A percentile compares a stretch with the other conserved stretches of the same genome.
Conservation (phyloP, 352 stramenopile genomes). For the Poterioochromonas sp. region DNA sequence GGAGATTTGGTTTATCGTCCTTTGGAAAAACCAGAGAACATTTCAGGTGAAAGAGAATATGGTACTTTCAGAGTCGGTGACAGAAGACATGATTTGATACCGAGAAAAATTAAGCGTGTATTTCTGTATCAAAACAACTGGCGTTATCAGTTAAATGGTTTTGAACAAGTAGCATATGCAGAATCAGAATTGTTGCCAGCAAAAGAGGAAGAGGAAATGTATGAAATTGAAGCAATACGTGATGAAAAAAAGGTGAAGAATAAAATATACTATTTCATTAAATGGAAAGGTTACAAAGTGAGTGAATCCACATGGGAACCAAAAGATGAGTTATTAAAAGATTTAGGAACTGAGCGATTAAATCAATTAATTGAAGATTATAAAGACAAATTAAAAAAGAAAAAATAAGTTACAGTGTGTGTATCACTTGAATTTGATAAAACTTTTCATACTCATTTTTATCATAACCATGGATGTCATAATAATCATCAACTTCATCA, state of each 20-base stretch:
- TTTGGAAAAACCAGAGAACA: constrained; percentile 3
- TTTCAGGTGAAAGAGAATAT: constrained; percentile 1
- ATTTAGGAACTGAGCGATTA: not conserved
- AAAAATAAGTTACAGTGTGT: too few species aligned
- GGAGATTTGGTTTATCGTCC: not conserved
- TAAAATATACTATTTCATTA: constrained; percentile 10
- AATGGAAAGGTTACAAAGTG: constrained; percentile 6
- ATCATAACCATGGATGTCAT: not conserved
- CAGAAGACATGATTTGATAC: not conserved
- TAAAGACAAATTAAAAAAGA: too few species aligned
- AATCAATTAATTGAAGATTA: not conserved
- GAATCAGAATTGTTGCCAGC: constrained; percentile 1
- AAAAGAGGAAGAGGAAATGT: constrained; percentile 21
- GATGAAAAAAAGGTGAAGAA: not conserved
- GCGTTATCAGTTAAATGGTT: constrained; percentile 24
- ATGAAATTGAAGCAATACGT: constrained; percentile 1
- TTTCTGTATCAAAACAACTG: not conserved
- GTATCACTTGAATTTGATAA: not conserved
- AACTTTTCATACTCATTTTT: not conserved
- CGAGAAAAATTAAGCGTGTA: not conserved
- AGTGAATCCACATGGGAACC: constrained; percentile 17
- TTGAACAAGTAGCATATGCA: not conserved
- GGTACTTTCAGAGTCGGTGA: constrained; percentile 1
- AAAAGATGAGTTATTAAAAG: constrained; percentile 1
- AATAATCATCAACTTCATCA: not conserved